phyloP scores from a whole-genome alignment of 129 eudicot genomes.

The Tanacetum coccineum region DNA sequence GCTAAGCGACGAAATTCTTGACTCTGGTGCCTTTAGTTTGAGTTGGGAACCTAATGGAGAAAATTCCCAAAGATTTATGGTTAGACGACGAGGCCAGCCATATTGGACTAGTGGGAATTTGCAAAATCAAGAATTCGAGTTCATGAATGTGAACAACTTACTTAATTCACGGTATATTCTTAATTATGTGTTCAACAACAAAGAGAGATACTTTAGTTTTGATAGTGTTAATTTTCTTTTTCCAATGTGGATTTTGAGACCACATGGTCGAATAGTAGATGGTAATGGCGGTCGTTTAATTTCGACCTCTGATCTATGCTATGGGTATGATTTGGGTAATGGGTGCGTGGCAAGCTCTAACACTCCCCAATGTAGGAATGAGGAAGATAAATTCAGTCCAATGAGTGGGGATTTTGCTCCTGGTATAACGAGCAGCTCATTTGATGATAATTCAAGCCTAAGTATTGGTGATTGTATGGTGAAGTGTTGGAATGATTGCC shows the following conservation, averaged over 20 bases:
- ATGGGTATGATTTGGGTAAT: constrained; percentile 16
- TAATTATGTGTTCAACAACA: constrained; percentile 13
- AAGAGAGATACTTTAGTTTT: constrained; percentile 25
- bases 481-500: constrained; percentile 49
- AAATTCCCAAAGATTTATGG: not conserved
- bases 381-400: not conserved
- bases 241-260: constrained; percentile 21
- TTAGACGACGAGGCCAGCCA: constrained; percentile 7
- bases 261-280: constrained; percentile 17
- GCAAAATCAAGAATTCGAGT: not conserved
- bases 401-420: constrained; percentile 18
- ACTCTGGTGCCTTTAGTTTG: constrained; percentile 23
- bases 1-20: constrained; percentile 8
- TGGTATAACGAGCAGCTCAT: not conserved
- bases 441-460: constrained; percentile 21
- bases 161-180: constrained; percentile 11
- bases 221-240: not conserved
- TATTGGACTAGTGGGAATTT: constrained; percentile 17
- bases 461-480: constrained; percentile 46
- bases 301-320: constrained; percentile 24
- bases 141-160: not conserved
- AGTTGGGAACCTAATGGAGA: constrained; percentile 19
- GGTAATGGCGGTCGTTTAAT: not conserved
- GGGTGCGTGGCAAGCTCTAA: constrained; percentile 22
- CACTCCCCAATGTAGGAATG: constrained; percentile 23